Evolutionary conservation across 108 stramenopile species (phyloP), one percentile per base, ranked within the genome.

Genomic region (Skeletonema marinoi): DNA sequence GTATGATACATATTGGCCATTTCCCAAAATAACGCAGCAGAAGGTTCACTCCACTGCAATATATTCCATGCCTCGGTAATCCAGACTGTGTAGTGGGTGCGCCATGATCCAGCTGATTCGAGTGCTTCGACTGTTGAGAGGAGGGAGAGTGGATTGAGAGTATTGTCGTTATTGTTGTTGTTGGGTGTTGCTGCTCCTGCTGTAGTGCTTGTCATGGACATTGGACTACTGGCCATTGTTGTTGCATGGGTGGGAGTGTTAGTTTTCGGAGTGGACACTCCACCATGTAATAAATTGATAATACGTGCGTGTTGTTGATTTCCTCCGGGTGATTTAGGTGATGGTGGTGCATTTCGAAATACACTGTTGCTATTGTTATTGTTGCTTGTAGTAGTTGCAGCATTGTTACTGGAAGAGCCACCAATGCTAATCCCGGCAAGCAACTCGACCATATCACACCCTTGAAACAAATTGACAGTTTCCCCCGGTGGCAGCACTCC

Each of bases 1-100:
- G 93, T 90, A 66, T 95, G 93, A 76, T 92, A 97, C 93, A 97
- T 93, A 73, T 91, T 91, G 32, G 96, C 94, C 95, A 97, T 97
- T 83, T 97, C 97, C 97, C 97, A 97, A 82, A 97, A 96, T 9
- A 97, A 81, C n/a, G 92, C 93, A 0, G 97, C 94, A 31, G 80
- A 78, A 6, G 95, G 94, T 73, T 96, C 94, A 6, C 90, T 91
- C 97, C 89, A 90, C 61, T 91, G 89, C 59, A 97, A 77, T 8
- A 94, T 87, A 71, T 93, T 81, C 96, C 96, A 96, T 32, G 94
- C 96, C 83, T 97, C 97, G 16, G 97, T 89, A 61, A 97, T 96
- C 92, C 90, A 92, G 13, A 90, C 88, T 1, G 96, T 96, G 86
- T 97, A 97, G 6, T 93, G 90, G 19, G 90, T 81, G 0, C 80